A percentile compares a stretch with the other conserved stretches of the same genome.
phyloP scores from a whole-genome alignment of 2,329 filamentous ascomycete species.

The Helotiales sp. region DNA sequence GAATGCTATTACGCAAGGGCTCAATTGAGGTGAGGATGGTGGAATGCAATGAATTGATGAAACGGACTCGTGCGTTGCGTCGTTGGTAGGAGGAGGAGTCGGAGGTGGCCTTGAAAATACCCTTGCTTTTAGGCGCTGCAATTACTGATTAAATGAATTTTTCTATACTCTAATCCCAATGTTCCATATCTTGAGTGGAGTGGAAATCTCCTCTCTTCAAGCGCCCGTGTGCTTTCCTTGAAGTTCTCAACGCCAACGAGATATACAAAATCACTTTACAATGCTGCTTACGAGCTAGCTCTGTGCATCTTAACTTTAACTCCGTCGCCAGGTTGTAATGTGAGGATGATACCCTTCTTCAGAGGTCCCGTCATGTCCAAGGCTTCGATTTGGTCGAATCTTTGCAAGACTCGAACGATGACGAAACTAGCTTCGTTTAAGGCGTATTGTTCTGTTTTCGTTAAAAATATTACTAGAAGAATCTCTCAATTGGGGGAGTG shows the following conservation, averaged over 20 bases:
- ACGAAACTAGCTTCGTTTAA: slow-evolving; percentile 41
- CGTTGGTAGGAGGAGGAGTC: not conserved
- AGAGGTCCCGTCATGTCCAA: slow-evolving; percentile 25
- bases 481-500: too few species aligned
- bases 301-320: slow-evolving; percentile 35
- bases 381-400: slow-evolving; percentile 38
- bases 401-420: slow-evolving; percentile 41
- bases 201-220: not conserved
- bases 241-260: not conserved
- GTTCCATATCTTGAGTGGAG: not conserved
- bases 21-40: not conserved
- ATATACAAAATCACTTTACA: too few species aligned
- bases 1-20: not conserved
- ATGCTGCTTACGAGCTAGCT: slow-evolving; percentile 12
- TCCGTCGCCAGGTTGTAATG: slow-evolving; percentile 30
- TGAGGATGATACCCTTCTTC: slow-evolving; percentile 32
- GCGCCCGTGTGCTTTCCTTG: not conserved
- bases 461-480: too few species aligned
- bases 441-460: slow-evolving; percentile 23
- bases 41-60: too few species aligned
- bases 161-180: not conserved
- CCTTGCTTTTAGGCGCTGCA: slow-evolving; percentile 8
- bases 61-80: not conserved
- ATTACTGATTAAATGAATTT: not conserved
- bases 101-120: not conserved